Base-by-base conservation (phyloP, 1,284 basidiomycete genomes). In the Phenoliferia sp. region DNA sequence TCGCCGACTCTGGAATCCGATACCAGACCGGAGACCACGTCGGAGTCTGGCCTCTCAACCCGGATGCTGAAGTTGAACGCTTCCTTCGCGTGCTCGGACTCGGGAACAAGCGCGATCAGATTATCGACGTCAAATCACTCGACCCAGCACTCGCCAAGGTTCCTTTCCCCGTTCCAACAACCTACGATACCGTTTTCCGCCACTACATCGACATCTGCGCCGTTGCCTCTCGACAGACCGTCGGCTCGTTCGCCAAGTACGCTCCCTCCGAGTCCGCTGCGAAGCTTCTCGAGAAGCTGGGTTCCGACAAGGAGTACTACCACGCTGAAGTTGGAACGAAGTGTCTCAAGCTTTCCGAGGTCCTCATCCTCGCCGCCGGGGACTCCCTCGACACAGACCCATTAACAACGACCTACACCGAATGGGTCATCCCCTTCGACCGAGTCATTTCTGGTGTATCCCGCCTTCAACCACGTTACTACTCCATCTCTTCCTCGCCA, bases 21-120 rank as follows among this genome's bases (percentile, higher is more conserved):
- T 99, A 99, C 81, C 95, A 98, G 80, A 94, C 97, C 74, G 95
- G 95, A 68, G 95, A 99, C 80, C 95, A 99, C 79, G 87, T 97
- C 71, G 95, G 94, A 69, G 87, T 99, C 59, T 99, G 96, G 96
- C 94, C 96, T 22, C 87, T 88, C 67, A 99, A 99, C 81, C 86
- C 95, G 3, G 92, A 97, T 71, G 78, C 87, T 62, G 94, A 98
- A 78, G 94, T 98, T 54, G 88, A 92, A 65, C 89, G 95, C 66
- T 85, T 95, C 56, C 85, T 99, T 29, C 88, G 86, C 71, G 85
- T 90, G 62, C 87, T 99, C 58, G 94, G 94, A 31, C 84, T 99
- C 3, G 84, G 84, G 70, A 75, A 78, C 28, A 81, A 82, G 64
- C 83, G 87, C 77, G 85, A 93, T 76, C 84, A 85, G 35, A 87